phyloP scores from a whole-genome alignment of 2,329 filamentous ascomycete species.

The Ophiostoma montium region DNA sequence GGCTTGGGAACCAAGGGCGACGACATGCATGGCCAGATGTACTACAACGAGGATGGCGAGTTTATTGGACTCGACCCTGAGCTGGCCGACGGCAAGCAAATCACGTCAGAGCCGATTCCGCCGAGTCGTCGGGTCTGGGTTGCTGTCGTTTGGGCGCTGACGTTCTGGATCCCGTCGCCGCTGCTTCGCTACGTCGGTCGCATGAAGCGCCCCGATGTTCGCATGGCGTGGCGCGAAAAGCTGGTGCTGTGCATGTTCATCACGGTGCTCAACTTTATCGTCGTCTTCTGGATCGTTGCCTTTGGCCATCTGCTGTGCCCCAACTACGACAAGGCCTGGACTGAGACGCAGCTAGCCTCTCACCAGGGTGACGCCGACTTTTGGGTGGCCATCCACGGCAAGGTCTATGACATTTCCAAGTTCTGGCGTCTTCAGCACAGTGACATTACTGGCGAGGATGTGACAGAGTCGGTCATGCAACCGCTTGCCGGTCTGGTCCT shows the following conservation, averaged over 20 bases:
- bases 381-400: conserved; percentile 75
- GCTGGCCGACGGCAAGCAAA: conserved; percentile 58
- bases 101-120: conserved; percentile 55
- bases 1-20: conserved; percentile 81
- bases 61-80: conserved; percentile 64
- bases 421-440: conserved; percentile 82
- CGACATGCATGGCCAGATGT: conserved; percentile 55
- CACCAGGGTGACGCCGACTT: conserved; percentile 66
- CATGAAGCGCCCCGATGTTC: conserved; percentile 94
- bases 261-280: conserved; percentile 59
- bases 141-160: conserved; percentile 66
- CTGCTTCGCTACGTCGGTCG: conserved; percentile 67
- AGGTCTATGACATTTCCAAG: conserved; percentile 81
- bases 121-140: conserved; percentile 64
- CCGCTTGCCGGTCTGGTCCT: conserved; percentile 66
- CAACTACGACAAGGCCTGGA: conserved; percentile 84
- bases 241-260: conserved; percentile 72
- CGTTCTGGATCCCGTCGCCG: conserved; percentile 90
- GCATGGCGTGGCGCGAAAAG: conserved; percentile 96
- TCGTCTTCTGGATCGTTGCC: conserved; percentile 84
- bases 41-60: conserved; percentile 58
- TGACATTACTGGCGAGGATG: conserved; percentile 46
- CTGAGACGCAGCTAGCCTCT: conserved; percentile 47
- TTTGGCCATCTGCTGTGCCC: conserved; percentile 82
- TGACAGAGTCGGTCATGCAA: conserved; percentile 51